Base-by-base conservation (phyloP, 2,329 filamentous ascomycete genomes). In the Claviceps purpurea region DNA sequence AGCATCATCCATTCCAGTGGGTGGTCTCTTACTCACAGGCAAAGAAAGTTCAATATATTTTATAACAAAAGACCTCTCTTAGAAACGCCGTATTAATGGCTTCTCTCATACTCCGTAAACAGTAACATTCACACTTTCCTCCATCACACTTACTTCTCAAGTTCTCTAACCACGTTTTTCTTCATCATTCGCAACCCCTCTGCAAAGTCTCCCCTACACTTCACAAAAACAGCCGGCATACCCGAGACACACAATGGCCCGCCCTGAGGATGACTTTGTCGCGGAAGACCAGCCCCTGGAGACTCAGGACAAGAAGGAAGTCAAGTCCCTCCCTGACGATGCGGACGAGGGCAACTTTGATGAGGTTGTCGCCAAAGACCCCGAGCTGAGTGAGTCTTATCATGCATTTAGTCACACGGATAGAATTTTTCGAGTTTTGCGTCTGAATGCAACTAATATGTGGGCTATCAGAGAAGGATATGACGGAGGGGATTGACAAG, bases 301-400 rank as follows among this genome's bases (percentile, higher is more conserved):
- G 13, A 7, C 51, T 13, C 46, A 7, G 16, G 51, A 47, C 37
- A 34, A 49, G 16, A 47, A 50, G 14, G 47, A 47, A 7, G 47
- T 50, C 40, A 53, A 53, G 47, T 20, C 47, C 7, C 41, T 53
- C 13, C 51, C 51, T n/a, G 51, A 53, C n/a, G 51, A 53, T 34
- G 47, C 26, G 3, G 41, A 50, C 47, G 51, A 53, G 14, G 42
- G 41, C 0, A 49, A 43, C 16, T 26, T 53, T 22, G 51, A 53
- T 34, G 41, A 46, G 7, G 37, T 44, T 5, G 51, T 53, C 13
- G 14, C 20, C 14, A 43, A 53, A 45, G 51, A 53, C 38, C 51
- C 41, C 16, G 51, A 46, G 26, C 47, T 53, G 14, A 42, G 51
- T 53, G 34, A n/a, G 51, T 45, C 8, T n/a, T 24, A 5, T 16